Percentiles rank a stretch among this genome's conserved stretches.
These are phyloP conservation scores for Pythium aquatile DNA, from an alignment of 352 stramenopile genomes.

Conservation along the genomic window DNA sequence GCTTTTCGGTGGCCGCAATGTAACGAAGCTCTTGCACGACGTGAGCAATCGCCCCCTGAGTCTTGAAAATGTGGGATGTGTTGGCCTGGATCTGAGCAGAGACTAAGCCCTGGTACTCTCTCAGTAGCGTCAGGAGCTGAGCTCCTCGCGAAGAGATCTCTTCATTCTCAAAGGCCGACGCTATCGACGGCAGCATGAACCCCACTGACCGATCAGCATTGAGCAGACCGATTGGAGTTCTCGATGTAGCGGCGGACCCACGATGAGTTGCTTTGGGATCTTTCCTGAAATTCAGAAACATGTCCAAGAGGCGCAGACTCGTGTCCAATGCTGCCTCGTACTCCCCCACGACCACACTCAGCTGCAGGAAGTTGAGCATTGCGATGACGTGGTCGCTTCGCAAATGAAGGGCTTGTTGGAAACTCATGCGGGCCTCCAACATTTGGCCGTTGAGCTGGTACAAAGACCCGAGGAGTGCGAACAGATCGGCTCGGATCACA, in stretches of 20 bases:
- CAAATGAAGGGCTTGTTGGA: slow-evolving; percentile 32
- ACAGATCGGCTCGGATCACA: slow-evolving; percentile 45
- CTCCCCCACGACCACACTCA: slow-evolving; percentile 33
- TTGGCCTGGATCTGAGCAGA: slow-evolving; percentile 42
- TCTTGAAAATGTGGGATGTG: slow-evolving; percentile 45
- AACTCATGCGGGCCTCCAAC: slow-evolving; percentile 26
- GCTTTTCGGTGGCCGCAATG: neutral
- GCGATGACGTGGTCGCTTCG: slow-evolving; percentile 41
- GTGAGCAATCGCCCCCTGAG: slow-evolving; percentile 38
- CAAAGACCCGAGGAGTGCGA: slow-evolving; percentile 33
- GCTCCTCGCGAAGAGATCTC: slow-evolving; percentile 15
- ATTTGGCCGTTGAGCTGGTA: slow-evolving; percentile 39
- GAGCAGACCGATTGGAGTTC: slow-evolving; percentile 25
- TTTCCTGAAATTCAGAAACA: slow-evolving; percentile 15
- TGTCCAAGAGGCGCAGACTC: slow-evolving; percentile 35
- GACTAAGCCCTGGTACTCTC: slow-evolving; percentile 41
- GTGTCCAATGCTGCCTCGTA: slow-evolving; percentile 41
- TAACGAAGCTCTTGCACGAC: slow-evolving; percentile 32
- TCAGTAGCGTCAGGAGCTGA: slow-evolving; percentile 33
- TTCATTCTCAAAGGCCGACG: slow-evolving; percentile 1
- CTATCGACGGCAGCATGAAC: slow-evolving; percentile 27
- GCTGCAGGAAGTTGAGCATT: slow-evolving; percentile 48
- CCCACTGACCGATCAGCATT: slow-evolving; percentile 28
- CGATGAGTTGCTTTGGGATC: neutral
- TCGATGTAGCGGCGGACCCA: neutral